Evolutionary conservation across 768 basidiomycete species (phyloP).

Genomic region (Filobasidium wieringae): DNA sequence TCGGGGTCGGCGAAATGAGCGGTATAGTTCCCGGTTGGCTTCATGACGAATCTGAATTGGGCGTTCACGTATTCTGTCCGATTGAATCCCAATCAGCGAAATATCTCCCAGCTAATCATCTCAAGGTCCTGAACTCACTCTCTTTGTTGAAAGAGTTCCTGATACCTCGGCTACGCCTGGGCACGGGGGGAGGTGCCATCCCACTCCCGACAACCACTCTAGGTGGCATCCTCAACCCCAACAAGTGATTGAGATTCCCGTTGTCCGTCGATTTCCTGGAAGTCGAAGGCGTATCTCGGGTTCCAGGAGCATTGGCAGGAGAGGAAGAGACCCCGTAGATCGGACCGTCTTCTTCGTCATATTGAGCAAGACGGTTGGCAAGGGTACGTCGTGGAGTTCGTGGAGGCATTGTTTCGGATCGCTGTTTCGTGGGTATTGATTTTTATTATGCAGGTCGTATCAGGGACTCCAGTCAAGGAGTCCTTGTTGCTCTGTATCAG

Average conservation of each 20-base stretch:
- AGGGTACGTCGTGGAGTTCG: background rate
- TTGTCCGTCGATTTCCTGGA: constrained; percentile 2
- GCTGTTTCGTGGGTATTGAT: background rate
- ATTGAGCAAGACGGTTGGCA: background rate
- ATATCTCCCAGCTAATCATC: background rate
- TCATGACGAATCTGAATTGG: constrained; percentile 90
- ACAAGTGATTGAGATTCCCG: constrained; percentile 11
- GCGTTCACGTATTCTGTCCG: constrained; percentile 79
- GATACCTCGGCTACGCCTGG: constrained; percentile 8
- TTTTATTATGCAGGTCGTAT: background rate
- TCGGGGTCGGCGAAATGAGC: constrained; percentile 94
- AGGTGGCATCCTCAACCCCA: constrained; percentile 13
- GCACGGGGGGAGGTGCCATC: background rate
- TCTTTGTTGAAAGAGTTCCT: constrained; percentile 7
- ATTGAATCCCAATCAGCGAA: background rate
- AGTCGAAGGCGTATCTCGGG: background rate
- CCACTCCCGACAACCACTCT: background rate
- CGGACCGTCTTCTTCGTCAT: background rate
- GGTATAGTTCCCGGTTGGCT: constrained; percentile 79
- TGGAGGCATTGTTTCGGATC: background rate
- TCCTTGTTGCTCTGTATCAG: background rate
- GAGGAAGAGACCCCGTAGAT: background rate
- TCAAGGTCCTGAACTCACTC: constrained; percentile 1
- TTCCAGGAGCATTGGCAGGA: no score
- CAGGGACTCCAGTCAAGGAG: background rate